These are phyloP conservation scores for Hericium rajendrae DNA, from an alignment of 768 basidiomycete genomes.

Conservation along the genomic window DNA sequence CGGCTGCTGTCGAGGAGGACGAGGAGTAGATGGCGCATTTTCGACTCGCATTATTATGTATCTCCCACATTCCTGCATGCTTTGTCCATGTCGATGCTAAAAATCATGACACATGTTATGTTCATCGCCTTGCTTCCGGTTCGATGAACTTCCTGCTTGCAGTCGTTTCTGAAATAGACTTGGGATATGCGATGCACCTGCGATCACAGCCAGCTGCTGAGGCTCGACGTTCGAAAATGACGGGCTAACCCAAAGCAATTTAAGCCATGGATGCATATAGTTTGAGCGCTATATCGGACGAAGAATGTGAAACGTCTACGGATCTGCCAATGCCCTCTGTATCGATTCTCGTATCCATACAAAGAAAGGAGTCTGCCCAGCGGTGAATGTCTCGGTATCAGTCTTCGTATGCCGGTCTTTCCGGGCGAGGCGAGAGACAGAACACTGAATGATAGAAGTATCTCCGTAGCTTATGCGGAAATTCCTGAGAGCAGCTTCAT, in stretches of 20 bases:
- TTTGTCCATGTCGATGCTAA: neutral
- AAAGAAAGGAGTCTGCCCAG: constrained; percentile 29
- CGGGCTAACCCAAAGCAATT: too few relatives aligned
- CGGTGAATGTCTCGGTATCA: constrained; percentile 31
- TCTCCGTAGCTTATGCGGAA: constrained; percentile 49
- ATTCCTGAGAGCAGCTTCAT: constrained; percentile 35
- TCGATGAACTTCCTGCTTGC: neutral
- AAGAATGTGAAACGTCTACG: too few relatives aligned
- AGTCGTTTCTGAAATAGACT: neutral
- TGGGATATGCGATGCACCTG: too few relatives aligned
- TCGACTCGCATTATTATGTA: neutral
- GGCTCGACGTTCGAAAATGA: too few relatives aligned
- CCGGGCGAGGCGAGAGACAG: constrained; percentile 44
- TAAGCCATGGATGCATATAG: too few relatives aligned
- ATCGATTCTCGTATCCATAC: constrained; percentile 40
- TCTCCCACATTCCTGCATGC: neutral
- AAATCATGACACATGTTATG: neutral
- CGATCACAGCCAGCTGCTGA: too few relatives aligned
- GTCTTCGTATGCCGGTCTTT: constrained; percentile 31
- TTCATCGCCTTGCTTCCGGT: neutral
- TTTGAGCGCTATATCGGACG: too few relatives aligned
- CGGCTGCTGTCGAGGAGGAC: constrained; percentile 30
- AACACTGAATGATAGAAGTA: constrained; percentile 42
- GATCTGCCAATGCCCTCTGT: neutral
- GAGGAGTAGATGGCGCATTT: constrained; percentile 29